Base-by-base conservation (phyloP, 768 basidiomycete genomes). In the Suillus subalutaceus region DNA sequence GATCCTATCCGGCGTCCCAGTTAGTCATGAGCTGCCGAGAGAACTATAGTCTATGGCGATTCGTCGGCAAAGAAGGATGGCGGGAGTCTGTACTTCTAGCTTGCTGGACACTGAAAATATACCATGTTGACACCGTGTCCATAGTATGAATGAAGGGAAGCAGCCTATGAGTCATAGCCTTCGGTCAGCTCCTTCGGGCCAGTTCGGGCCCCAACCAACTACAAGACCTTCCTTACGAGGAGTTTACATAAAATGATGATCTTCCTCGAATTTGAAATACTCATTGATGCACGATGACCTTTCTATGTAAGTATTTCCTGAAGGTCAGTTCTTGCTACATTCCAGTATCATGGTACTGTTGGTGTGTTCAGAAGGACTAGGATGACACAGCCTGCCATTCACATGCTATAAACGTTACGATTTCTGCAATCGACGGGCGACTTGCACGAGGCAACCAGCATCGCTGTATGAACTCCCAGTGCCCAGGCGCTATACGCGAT, bases 21-120 rank as follows among this genome's bases (percentile, higher is more conserved):
- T 72, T 35, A 72, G 71, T 60, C 71, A 65, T 3, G 71, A 72
- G 62, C 64, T 72, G 20, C 46, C 48, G 7, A 30, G 69, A 69
- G 64, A 72, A 67, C 60, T 67, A 72, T 23, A 66, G 71, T 26
- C 48, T 26, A 52, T 52, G 50, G 23, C 15, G 65, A 55, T 9
- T 53, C 16, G 8, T 32, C 18, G 16, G 16, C 52, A 18, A 72
- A 20, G 1, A 59, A 35, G 66, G 61, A 48, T 63, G 62, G 7
- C 65, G 63, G 35, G 71, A 68, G 66, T 66, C 66, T 15, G 56
- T 72, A 69, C 64, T 72, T 72, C 26, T 41, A 44, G 44, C 44
- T 44, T 71, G 46, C 30, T 71, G 35, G 66, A 72, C 3, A 53
- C 52, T 53, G 68, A 69, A 50, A 72, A 67, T 48, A 50, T 70